Conservation (phyloP, 2,329 filamentous ascomycete genomes). For the Apiospora sp. region DNA sequence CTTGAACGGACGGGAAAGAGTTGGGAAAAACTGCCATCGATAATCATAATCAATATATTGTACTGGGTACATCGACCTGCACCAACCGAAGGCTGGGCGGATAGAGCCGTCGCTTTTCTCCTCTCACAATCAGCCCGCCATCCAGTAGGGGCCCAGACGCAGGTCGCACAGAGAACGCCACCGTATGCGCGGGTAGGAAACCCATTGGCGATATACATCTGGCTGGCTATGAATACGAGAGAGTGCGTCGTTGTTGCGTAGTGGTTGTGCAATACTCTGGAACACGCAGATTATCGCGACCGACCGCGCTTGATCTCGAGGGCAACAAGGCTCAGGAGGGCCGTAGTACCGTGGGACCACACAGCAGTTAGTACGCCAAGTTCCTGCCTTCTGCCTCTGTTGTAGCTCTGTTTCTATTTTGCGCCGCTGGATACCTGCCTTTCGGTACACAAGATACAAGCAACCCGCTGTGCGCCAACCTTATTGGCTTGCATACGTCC, state of each 20-base stretch:
- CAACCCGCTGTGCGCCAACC: slow-evolving; percentile 29
- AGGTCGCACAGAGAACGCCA: slow-evolving; percentile 45
- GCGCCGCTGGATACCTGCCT: slow-evolving; percentile 36
- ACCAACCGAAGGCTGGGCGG: slow-evolving; percentile 30
- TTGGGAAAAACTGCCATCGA: slow-evolving; percentile 17
- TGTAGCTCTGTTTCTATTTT: slow-evolving; percentile 35
- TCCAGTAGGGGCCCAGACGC: slow-evolving; percentile 36
- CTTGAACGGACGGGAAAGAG: slow-evolving; percentile 36
- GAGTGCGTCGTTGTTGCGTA: slow-evolving; percentile 35
- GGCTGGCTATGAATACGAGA: slow-evolving; percentile 45
- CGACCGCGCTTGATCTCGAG: slow-evolving; percentile 20
- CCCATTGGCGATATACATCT: slow-evolving; percentile 43
- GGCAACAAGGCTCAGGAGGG: slow-evolving; percentile 24
- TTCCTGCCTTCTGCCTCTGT: slow-evolving; percentile 18
- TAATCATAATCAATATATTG: slow-evolving; percentile 27
- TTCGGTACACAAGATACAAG: slow-evolving; percentile 25
- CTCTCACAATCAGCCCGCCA: slow-evolving; percentile 17
- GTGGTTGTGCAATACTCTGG: slow-evolving; percentile 38
- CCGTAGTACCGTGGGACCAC: slow-evolving; percentile 44
- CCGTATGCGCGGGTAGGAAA: slow-evolving; percentile 43
- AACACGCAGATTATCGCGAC: slow-evolving; percentile 31
- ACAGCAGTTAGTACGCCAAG: slow-evolving; percentile 34
- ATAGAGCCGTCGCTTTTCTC: slow-evolving; percentile 38
- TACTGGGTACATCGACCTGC: slow-evolving; percentile 17
- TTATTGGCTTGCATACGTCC: slow-evolving; percentile 43